Evolutionary conservation across 2,329 filamentous ascomycete species (phyloP), one percentile per base, ranked within the genome.

Genomic region (Pseudogymnoascus sp.): DNA sequence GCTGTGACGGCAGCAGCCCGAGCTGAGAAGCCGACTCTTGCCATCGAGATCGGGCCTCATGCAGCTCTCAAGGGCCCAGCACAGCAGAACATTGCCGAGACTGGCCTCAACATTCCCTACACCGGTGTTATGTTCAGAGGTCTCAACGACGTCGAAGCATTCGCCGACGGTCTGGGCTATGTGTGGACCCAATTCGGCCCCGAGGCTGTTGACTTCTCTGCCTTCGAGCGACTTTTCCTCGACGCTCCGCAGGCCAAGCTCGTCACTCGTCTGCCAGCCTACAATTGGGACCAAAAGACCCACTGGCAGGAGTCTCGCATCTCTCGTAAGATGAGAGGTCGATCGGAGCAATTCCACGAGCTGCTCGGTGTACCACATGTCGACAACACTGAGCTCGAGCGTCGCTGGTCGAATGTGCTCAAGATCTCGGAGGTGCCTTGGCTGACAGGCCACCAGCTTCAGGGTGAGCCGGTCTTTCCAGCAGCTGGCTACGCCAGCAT

Each of bases 401-500:
- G 15, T 11, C 47, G 60, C 15, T 24, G 24, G 44, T 29, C 54
- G 24, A 50, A 40, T 31, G 21, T 60, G 9, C n/a, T 61, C 15
- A 26, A 44, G 39, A 9, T 24, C n/a, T 24, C 29, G 2, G 60
- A 61, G 24, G 59, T 61, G 21, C 60, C 60, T 10, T 61, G 60
- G 60, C 15, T 61, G 15, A 9, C 17, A 13, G 60, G 50, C 21
- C 60, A 61, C 24, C 26, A 59, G 6, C 4, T 61, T 5, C 60
- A 65, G 8, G 33, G 59, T 15, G 60, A 66, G 41, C 61, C 63
- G 4, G 68, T 81, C 13, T 68, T 81, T 7, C 79, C 79, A 1
- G 77, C 75, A 2, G 78, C 79, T 1, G 78, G 74, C 0, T 81
- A 80, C 65, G 74, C 76, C 36, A 63, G 76, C 50, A 79, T 80